Percentiles rank a stretch among this genome's conserved stretches.
These are phyloP conservation scores for Nepenthes alata DNA, from an alignment of 179 eudicot genomes.

Conservation along the genomic window DNA sequence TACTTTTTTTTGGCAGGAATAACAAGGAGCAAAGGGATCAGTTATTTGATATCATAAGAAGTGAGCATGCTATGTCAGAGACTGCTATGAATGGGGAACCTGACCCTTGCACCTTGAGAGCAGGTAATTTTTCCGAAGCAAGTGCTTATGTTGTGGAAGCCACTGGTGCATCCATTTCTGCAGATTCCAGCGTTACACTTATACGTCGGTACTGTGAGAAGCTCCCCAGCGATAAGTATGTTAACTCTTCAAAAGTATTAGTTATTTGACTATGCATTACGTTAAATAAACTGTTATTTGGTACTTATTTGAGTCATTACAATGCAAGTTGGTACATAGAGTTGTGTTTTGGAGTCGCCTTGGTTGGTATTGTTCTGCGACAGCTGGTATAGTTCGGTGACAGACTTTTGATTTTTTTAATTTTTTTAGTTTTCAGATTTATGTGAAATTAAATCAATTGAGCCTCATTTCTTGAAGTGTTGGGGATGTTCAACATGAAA, in stretches of 20 bases:
- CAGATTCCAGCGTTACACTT: constrained; percentile 38
- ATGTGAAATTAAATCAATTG: too few relatives aligned
- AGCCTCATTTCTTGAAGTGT: too few relatives aligned
- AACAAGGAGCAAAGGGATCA: constrained; percentile 43
- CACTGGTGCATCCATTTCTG: constrained; percentile 38
- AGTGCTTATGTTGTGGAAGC: constrained; percentile 25
- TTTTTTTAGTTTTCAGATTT: too few relatives aligned
- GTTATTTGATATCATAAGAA: constrained; percentile 26
- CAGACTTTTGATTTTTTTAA: too few relatives aligned
- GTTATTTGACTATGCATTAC: neutral
- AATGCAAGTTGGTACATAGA: too few relatives aligned
- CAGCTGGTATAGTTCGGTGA: too few relatives aligned
- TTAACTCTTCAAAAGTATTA: neutral
- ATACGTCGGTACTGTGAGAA: constrained; percentile 30
- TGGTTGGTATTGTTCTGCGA: too few relatives aligned
- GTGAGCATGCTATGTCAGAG: constrained; percentile 28
- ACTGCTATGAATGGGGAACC: constrained; percentile 30
- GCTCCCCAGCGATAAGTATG: constrained; percentile 46
- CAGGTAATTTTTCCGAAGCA: constrained; percentile 17
- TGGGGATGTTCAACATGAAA: too few relatives aligned
- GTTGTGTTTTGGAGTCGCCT: too few relatives aligned
- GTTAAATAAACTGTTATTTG: too few relatives aligned
- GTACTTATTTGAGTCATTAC: too few relatives aligned
- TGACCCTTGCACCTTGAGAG: constrained; percentile 16
- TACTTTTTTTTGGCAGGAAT: constrained; percentile 25